These are phyloP conservation scores for Tarenaya hassleriana DNA, from an alignment of 345 rosid genomes.

Conservation along the genomic window DNA sequence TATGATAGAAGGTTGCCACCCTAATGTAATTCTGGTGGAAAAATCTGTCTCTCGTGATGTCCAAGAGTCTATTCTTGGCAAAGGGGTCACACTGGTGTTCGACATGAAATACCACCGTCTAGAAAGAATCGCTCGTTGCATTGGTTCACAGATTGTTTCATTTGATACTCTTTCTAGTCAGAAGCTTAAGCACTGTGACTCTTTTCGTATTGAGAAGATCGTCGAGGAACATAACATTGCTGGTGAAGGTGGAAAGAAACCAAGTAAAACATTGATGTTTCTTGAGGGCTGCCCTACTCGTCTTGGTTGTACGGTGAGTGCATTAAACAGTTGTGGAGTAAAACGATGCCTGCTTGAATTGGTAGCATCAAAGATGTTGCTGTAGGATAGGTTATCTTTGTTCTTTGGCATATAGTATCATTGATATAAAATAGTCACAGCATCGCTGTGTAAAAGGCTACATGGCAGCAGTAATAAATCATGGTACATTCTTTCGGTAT, in stretches of 20 bases:
- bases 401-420: no score
- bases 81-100: conserved; percentile 61
- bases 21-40: conserved; percentile 71
- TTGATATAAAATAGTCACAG: no score
- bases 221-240: conserved; percentile 52
- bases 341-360: no score
- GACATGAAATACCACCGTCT: conserved; percentile 72
- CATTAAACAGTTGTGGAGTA: background rate
- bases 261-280: conserved; percentile 73
- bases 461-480: no score
- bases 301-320: conserved; percentile 70
- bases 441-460: no score
- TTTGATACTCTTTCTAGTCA: conserved; percentile 37
- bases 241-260: conserved; percentile 52
- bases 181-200: conserved; percentile 56
- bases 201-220: conserved; percentile 56
- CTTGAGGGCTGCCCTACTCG: conserved; percentile 59
- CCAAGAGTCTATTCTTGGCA: conserved; percentile 55
- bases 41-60: conserved; percentile 67
- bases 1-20: conserved; percentile 48
- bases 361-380: no score
- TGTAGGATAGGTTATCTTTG: no score
- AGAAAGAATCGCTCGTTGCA: conserved; percentile 58
- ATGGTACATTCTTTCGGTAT: no score
- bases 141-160: conserved; percentile 50